Evolutionary conservation across 352 stramenopile species (phyloP), one percentile per base, ranked within the genome.

Genomic region (Saprolegnia parasitica): DNA sequence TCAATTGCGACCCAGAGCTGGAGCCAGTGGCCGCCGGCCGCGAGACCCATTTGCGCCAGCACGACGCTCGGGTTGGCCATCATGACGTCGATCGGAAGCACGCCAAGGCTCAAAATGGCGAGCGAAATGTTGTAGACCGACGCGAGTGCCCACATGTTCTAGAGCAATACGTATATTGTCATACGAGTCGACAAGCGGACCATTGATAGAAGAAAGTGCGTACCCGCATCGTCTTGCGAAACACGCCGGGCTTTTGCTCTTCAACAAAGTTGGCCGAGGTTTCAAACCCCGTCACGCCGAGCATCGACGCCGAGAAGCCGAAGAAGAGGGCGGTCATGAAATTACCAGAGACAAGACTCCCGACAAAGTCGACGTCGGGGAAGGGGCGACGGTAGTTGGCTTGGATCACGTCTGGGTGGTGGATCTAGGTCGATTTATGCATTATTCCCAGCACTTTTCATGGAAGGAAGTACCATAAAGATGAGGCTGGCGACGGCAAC

Each of bases 231-330:
- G 80, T 89, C 71, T 89, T 88, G 46, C 80, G 76, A 70, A 97
- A 97, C 8, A 96, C 88, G 1, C 88, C 88, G 5, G 81, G 77
- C 32, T 79, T 76, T 73, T 97, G 89, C 77, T 96, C 83, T 73
- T 97, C 89, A 10, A 97, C 84, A 78, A 96, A 97, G 71, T 97
- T 88, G 4, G 87, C 84, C 54, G 83, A 92, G 0, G 85, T 95
- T 76, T 97, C 91, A 63, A 97, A 97, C 24, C 91, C 91, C 5
- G 83, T 94, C 61, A 97, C 91, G 54, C 91, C 91, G 23, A 97
- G 77, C 85, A 97, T 96, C 1, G 90, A 88, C 13, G 81, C 85
- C 32, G 76, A 81, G 62, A 88, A 91, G 45, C 88, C 88, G 56
- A 87, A 96, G 71, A 91, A 91, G 23, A 91, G 75, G 1, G 81